Evolutionary conservation across 441 rosid species (phyloP), one percentile per base, ranked within the genome.

Genomic region (Populus hybrid): DNA sequence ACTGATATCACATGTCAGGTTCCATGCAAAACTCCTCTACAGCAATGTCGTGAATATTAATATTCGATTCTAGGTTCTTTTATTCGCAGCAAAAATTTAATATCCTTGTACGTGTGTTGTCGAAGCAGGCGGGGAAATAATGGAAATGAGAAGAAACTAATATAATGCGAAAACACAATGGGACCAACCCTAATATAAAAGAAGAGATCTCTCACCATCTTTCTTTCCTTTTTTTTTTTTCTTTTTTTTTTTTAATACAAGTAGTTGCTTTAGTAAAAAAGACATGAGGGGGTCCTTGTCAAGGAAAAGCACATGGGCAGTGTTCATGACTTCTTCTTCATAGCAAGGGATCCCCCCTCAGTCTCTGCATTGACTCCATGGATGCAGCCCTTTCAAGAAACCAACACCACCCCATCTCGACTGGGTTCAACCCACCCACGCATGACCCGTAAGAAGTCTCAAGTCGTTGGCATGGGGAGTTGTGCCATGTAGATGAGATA

Each of bases 81-180:
- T 57, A 16, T 68, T 21, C 35, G 30, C 30, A 28, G 30, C 30
- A 28, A 28, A 28, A 30, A 30, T 30, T 30, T 30, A 30, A 30
- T 28, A 28, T 36, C 11, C 42, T 2, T 10, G 46, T 40, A 10
- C 46, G 46, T 40, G 46, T 40, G 46, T 10, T 40, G 46, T 40
- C 46, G 14, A 3, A 40, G 14, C 46, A 40, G 6, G 35, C 1
- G 35, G 35, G 35, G 35, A 5, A 40, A 40, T 10, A 38, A 1
- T 2, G 46, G 46, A 2, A 12, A 46, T n/a, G 20, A 10, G 36
- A 23, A 35, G 23, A 5, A 38, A 54, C 11, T 8, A n/a, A 61
- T 65, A 70, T 66, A 80, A 73, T 77, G 59, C 68, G 76, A 57
- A 61, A 78, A 69, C 78, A 70, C 50, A 72, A 67, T 46, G 35